Base-by-base conservation (phyloP, 805 yeast genomes). In the Wickerhamiella lipophila region DNA sequence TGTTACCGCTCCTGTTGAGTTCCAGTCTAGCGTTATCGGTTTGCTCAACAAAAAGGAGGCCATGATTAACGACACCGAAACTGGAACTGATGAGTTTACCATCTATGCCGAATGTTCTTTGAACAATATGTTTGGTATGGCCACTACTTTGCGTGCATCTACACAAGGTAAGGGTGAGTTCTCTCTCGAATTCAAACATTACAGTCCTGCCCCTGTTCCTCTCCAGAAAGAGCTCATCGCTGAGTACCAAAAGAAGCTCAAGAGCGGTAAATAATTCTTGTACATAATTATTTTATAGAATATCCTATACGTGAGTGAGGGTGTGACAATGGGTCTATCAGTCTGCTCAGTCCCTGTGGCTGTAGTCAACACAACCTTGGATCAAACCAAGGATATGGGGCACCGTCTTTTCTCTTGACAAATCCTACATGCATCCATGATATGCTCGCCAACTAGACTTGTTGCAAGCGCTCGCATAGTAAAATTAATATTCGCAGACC, bases 81-180 rank as follows among this genome's bases (percentile, higher is more conserved):
- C 88, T 63, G 89, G 87, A 25, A 79, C 82, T 50, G 98, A 92
- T 58, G 99, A 92, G 65, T 89, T 92, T 68, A 83, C 94, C 9
- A 78, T 92, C 53, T 76, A 78, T 50, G 94, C 96, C 27, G 97
- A 92, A 66, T 89, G 97, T 71, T 83, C 97, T n/a, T 77, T 92
- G 68, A 88, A 88, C 71, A 77, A 84, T 53, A 78, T 92, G 86
- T 92, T 92, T 66, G 98, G 98, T 34, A 85, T 92, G 63, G 95
- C 97, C 6, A 84, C 97, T 7, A 78, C 85, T 22, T 74, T 92
- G 63, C 82, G 99, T 73, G 97, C 98, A 18, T 79, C 84, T 52
- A 89, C 98, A 13, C 98, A 92, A 69, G 99, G 99, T 69, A 92
- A 92, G 66, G 98, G 99, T 61, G 97, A 94, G 69, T 92, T 92